A percentile compares a stretch with the other conserved stretches of the same genome.
These are phyloP conservation scores for Leucocoprinus birnbaumii DNA, from an alignment of 768 basidiomycete species.

Conservation along the genomic window DNA sequence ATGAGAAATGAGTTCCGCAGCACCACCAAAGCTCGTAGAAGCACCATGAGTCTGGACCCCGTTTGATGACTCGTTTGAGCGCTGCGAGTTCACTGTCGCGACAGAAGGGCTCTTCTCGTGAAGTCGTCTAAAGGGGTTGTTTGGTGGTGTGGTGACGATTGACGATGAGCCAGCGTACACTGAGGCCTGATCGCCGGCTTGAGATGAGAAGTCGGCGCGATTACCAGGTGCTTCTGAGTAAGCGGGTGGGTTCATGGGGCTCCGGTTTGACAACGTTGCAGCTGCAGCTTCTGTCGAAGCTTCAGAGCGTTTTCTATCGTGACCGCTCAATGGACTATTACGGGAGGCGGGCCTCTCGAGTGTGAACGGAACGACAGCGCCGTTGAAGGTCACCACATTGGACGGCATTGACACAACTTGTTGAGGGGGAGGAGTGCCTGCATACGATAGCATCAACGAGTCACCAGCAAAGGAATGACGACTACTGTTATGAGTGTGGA, in stretches of 20 bases:
- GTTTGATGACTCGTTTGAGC: background rate
- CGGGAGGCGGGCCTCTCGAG: constrained; percentile 16
- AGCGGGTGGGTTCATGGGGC: constrained; percentile 33
- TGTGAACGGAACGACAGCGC: constrained; percentile 32
- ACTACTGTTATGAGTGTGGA: constrained; percentile 31
- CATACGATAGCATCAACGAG: constrained; percentile 9
- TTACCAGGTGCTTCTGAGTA: constrained; percentile 18
- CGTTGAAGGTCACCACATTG: constrained; percentile 22
- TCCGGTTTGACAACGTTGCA: constrained; percentile 7
- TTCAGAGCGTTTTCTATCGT: constrained; percentile 29
- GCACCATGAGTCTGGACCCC: background rate
- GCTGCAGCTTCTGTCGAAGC: constrained; percentile 20
- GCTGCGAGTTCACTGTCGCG: background rate
- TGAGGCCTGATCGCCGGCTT: background rate
- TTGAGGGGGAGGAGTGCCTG: constrained; percentile 14
- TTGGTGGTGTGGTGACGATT: no score
- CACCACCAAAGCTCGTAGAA: background rate
- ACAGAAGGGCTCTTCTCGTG: background rate
- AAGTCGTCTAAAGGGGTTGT: background rate
- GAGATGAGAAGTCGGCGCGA: background rate
- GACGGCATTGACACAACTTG: background rate
- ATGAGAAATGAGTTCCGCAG: background rate
- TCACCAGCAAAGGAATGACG: constrained; percentile 30
- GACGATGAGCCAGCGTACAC: no score
- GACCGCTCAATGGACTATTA: constrained; percentile 4